phyloP scores from a whole-genome alignment of 495 filamentous ascomycete species.

The Neurospora sp. region DNA sequence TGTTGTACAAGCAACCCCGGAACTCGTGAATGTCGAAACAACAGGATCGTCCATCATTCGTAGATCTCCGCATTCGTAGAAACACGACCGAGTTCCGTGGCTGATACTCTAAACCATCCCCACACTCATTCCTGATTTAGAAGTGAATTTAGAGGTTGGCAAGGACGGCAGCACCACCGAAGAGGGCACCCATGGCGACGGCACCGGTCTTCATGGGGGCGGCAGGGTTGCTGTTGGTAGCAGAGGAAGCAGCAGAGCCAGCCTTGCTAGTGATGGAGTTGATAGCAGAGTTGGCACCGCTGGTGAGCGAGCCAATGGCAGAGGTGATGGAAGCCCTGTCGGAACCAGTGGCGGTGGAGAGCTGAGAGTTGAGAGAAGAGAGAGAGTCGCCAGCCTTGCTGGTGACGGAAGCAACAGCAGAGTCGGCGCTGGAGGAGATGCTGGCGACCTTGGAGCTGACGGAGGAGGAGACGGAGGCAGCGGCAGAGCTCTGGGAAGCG shows the following conservation, averaged over 20 bases:
- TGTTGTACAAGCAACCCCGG: not conserved
- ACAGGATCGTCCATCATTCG: not conserved
- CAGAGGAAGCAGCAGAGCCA: not conserved
- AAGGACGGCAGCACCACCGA: constrained; percentile 25
- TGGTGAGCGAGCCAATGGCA: constrained; percentile 8
- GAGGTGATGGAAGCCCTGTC: constrained; percentile 13
- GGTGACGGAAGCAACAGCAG: constrained; percentile 9
- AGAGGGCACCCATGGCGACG: constrained; percentile 25
- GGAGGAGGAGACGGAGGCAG: constrained; percentile 9
- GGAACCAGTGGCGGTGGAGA: constrained; percentile 19
- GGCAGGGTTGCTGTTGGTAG: not conserved
- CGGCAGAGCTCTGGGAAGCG: constrained; percentile 8
- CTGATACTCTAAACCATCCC: not conserved
- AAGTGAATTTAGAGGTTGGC: constrained; percentile 14
- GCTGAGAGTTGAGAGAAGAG: constrained; percentile 10
- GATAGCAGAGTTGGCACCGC: constrained; percentile 6
- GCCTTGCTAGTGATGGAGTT: constrained; percentile 10
- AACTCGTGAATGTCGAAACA: not conserved
- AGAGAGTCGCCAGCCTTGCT: constrained; percentile 7
- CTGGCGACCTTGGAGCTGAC: constrained; percentile 7
- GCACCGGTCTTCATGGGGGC: constrained; percentile 23
- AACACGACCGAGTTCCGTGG: not conserved
- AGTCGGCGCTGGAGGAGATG: constrained; percentile 6
- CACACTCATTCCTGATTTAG: not conserved
- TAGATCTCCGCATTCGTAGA: not conserved